Conservation (phyloP, 2,329 filamentous ascomycete species). For the Diaporthe nobilis region DNA sequence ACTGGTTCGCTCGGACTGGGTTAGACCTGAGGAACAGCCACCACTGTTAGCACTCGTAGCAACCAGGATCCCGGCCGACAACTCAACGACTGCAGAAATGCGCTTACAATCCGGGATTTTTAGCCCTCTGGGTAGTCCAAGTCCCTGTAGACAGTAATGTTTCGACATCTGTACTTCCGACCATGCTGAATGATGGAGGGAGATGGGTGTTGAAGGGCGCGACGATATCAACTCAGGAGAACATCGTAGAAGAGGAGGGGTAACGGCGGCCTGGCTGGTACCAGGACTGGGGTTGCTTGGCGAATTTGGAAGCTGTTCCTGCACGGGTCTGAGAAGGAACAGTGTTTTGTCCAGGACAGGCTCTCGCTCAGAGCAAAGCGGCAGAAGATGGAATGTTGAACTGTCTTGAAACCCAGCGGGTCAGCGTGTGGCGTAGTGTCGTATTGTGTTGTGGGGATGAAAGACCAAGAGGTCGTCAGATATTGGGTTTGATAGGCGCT, state of each 20-base stretch:
- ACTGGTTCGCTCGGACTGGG: constrained; percentile 40
- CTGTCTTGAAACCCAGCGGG: constrained; percentile 19
- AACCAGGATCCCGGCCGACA: constrained; percentile 1
- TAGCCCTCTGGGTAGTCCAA: constrained; percentile 63
- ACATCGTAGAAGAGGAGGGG: constrained; percentile 32
- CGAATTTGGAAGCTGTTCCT: not conserved
- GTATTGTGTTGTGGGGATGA: constrained; percentile 17
- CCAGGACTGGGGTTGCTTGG: not conserved
- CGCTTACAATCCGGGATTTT: constrained; percentile 53
- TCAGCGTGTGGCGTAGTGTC: constrained; percentile 16
- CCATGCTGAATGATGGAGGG: constrained; percentile 53
- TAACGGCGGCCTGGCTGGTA: constrained; percentile 18
- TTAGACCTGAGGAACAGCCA: constrained; percentile 22
- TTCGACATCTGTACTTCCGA: constrained; percentile 59
- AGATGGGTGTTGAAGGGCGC: not conserved
- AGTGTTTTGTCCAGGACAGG: not conserved
- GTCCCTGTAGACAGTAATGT: constrained; percentile 64
- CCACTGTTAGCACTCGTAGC: constrained; percentile 21
- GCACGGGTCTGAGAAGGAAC: not conserved
- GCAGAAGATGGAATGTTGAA: not conserved
- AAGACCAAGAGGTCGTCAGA: constrained; percentile 11
- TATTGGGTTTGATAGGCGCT: constrained; percentile 29
- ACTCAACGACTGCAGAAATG: not conserved
- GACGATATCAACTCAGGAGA: not conserved
- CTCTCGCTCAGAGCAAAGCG: constrained; percentile 30